These are phyloP conservation scores for Diaporthe sp. DNA, from an alignment of 2,329 filamentous ascomycete species.

Conservation along the genomic window DNA sequence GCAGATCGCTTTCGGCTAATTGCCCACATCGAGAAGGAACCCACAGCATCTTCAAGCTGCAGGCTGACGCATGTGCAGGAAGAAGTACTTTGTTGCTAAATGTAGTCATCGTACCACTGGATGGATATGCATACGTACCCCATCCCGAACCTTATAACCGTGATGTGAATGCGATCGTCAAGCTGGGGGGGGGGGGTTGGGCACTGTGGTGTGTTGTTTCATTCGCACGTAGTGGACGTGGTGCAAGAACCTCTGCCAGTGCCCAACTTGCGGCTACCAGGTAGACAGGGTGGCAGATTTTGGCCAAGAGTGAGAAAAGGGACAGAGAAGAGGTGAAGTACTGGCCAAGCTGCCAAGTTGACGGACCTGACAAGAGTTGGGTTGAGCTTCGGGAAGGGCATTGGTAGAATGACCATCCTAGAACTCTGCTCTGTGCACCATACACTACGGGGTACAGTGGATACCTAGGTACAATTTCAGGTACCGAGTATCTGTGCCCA, in stretches of 20 bases:
- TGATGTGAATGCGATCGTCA: background rate
- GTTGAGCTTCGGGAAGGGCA: background rate
- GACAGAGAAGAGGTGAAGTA: background rate
- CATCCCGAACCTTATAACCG: background rate
- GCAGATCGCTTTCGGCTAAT: conserved; percentile 34
- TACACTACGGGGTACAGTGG: background rate
- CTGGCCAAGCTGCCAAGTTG: background rate
- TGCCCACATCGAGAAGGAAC: conserved; percentile 19
- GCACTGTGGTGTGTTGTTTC: background rate
- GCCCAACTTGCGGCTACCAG: background rate
- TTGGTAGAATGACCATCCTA: background rate
- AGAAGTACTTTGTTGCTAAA: conserved; percentile 11
- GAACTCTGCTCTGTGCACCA: too few relatives aligned
- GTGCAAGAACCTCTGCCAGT: too few relatives aligned
- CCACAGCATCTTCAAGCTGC: background rate
- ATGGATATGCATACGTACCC: background rate
- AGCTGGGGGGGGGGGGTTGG: too few relatives aligned
- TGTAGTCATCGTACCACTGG: background rate
- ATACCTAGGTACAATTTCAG: background rate
- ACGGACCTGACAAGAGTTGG: background rate
- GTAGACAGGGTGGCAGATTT: background rate
- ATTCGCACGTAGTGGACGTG: too few relatives aligned
- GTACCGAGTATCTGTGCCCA: conserved; percentile 10
- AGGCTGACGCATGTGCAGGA: conserved; percentile 1
- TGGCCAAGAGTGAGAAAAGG: background rate